Evolutionary conservation across 2,329 filamentous ascomycete genomes (phyloP).

Genomic region (Alternaria sp.): DNA sequence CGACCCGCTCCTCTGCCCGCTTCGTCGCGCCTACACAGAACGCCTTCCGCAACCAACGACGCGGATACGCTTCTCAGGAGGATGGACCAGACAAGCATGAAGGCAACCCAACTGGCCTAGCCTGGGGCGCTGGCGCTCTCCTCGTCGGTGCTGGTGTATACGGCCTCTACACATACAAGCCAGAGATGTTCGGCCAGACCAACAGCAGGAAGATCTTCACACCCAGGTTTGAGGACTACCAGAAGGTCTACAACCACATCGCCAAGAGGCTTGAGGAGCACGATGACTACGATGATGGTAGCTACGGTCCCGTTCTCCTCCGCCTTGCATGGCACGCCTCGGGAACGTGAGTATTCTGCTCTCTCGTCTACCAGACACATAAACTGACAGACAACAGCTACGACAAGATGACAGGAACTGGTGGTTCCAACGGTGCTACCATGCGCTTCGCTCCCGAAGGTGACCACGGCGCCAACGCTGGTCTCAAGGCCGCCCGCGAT

Average conservation of each 20-base stretch:
- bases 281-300: constrained; percentile 95
- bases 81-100: constrained; percentile 55
- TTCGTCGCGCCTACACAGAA: constrained; percentile 67
- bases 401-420: constrained; percentile 85
- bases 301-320: constrained; percentile 89
- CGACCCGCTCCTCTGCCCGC: constrained; percentile 60
- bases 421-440: constrained; percentile 93
- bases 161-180: constrained; percentile 62
- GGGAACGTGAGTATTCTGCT: constrained; percentile 65
- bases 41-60: constrained; percentile 76
- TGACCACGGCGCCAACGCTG: constrained; percentile 92
- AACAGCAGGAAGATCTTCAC: constrained; percentile 62
- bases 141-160: constrained; percentile 37
- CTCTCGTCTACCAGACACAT: too few relatives aligned
- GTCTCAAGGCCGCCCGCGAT: constrained; percentile 82
- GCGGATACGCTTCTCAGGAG: constrained; percentile 73
- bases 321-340: constrained; percentile 93
- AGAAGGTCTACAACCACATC: constrained; percentile 91
- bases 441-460: constrained; percentile 94
- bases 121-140: constrained; percentile 42
- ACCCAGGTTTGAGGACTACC: constrained; percentile 86
- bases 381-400: constrained; percentile 55
- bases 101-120: constrained; percentile 56
- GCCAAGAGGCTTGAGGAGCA: constrained; percentile 82
- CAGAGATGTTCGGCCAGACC: constrained; percentile 49